Evolutionary conservation across 306 rosid species (phyloP).

Genomic region (Cucumis sativus): Cucumber_9930_V3 NC_026656.2:12403501-12404000

Average conservation of each 20-base stretch:
- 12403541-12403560: not conserved
- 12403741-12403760: not conserved
- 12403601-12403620: not conserved
- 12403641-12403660: not conserved
- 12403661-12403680: not conserved
- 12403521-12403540: too few species aligned
- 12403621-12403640: not conserved
- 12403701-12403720: not conserved
- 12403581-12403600: not conserved
- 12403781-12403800: not conserved
- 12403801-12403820: not conserved
- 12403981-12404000: constrained; percentile 26
- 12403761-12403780: not conserved
- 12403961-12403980: constrained; percentile 41
- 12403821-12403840: not conserved
- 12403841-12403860: not conserved
- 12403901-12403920: constrained; percentile 20
- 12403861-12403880: not conserved
- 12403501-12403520: too few species aligned
- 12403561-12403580: not conserved
- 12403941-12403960: constrained; percentile 55
- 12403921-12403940: constrained; percentile 21
- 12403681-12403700: not conserved
- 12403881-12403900: constrained; percentile 36
- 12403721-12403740: not conserved